A percentile compares a stretch with the other conserved stretches of the same genome.
phyloP scores from a whole-genome alignment of 1,139 yeast genomes.

The Pneumocystis sp. region DNA sequence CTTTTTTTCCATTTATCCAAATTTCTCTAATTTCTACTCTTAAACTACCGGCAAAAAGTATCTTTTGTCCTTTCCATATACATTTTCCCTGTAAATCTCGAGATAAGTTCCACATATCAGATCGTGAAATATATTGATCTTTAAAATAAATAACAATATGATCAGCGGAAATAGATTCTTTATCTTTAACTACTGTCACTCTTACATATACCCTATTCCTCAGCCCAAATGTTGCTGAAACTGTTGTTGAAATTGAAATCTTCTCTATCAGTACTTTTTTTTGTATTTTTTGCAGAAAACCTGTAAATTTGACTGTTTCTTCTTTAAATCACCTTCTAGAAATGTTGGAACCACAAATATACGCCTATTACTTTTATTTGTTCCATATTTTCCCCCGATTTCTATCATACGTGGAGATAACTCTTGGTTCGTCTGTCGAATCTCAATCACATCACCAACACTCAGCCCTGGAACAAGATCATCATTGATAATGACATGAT shows the following conservation, averaged over 20 bases:
- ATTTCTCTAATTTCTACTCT: conserved; percentile 53
- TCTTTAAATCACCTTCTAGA: neutral
- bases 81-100: conserved; percentile 47
- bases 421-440: conserved; percentile 23
- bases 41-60: conserved; percentile 47
- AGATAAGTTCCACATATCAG: conserved; percentile 85
- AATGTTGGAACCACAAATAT: conserved; percentile 1
- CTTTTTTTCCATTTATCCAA: conserved; percentile 49
- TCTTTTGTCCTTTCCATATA: conserved; percentile 49
- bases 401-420: neutral
- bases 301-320: neutral
- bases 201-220: conserved; percentile 3
- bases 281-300: neutral
- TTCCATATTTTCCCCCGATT: conserved; percentile 3
- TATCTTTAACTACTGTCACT: conserved; percentile 13
- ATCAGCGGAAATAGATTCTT: conserved; percentile 53
- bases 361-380: neutral
- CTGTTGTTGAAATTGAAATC: conserved; percentile 4
- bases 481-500: conserved; percentile 50
- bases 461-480: conserved; percentile 41
- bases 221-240: neutral
- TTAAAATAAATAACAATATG: conserved; percentile 51
- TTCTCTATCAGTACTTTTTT: conserved; percentile 6
- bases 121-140: conserved; percentile 70
- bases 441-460: conserved; percentile 63